phyloP scores from a whole-genome alignment of 129 eudicot species.

The Arctium minus region DNA sequence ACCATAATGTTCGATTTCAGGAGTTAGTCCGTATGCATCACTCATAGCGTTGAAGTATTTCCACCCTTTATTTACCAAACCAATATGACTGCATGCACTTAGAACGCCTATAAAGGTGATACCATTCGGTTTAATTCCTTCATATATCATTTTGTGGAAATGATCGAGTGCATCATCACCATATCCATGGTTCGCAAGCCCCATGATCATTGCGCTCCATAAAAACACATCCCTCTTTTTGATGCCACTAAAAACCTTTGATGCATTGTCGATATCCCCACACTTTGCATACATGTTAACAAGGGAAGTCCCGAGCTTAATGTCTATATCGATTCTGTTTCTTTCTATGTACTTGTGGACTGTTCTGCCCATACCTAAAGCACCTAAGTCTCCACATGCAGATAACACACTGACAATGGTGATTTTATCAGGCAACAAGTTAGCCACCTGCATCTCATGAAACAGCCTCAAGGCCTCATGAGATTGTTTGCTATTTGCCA shows the following conservation, averaged over 20 bases:
- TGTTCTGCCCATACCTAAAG: conserved; percentile 50
- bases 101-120: conserved; percentile 67
- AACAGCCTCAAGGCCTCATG: conserved; percentile 33
- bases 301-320: conserved; percentile 53
- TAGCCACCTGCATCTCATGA: conserved; percentile 36
- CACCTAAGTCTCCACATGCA: conserved; percentile 67
- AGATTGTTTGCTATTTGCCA: not conserved
- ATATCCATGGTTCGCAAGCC: conserved; percentile 66
- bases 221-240: conserved; percentile 39
- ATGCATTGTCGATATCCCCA: conserved; percentile 62
- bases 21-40: conserved; percentile 34
- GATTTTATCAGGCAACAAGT: conserved; percentile 65
- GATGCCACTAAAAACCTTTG: conserved; percentile 39
- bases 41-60: conserved; percentile 57
- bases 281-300: conserved; percentile 77
- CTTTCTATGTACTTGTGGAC: conserved; percentile 46
- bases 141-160: conserved; percentile 51
- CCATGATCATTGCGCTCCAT: conserved; percentile 83
- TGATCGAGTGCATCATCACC: conserved; percentile 51
- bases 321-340: conserved; percentile 38
- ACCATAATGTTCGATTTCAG: conserved; percentile 64
- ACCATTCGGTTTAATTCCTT: conserved; percentile 61
- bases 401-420: conserved; percentile 71
- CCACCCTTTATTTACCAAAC: conserved; percentile 62
- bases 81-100: conserved; percentile 79